Conservation (phyloP, 176 grass and related monocot genomes). For the Rhynchospora breviuscula region DNA sequence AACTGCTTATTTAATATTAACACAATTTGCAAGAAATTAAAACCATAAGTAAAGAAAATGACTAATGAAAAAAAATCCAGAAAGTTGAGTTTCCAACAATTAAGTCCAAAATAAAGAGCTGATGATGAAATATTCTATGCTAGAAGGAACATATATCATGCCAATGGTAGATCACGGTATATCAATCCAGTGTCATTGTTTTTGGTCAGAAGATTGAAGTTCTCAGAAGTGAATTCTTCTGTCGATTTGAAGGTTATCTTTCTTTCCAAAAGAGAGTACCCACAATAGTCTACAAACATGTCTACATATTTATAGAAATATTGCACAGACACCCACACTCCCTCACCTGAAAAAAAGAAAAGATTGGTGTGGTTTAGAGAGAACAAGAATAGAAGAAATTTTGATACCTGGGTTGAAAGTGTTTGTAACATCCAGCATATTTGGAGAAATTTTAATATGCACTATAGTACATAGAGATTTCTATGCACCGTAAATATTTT, state of each 20-base stretch:
- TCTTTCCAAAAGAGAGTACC: constrained; percentile 33
- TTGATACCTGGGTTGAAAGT: not conserved
- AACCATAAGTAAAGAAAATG: not conserved
- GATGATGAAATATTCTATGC: not conserved
- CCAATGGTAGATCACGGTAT: not conserved
- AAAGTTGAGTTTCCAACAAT: not conserved
- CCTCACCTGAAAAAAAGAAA: constrained; percentile 32
- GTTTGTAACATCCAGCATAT: not conserved
- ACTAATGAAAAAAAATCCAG: not conserved
- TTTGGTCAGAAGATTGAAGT: constrained; percentile 32
- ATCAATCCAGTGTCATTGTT: constrained; percentile 33
- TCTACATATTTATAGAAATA: constrained; percentile 19
- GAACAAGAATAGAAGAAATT: too few relatives aligned
- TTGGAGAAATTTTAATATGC: too few relatives aligned
- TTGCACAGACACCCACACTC: constrained; percentile 26
- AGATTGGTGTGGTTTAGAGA: not conserved
- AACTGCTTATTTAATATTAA: not conserved
- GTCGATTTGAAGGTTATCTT: constrained; percentile 11
- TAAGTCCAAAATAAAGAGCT: not conserved
- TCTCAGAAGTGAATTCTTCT: constrained; percentile 3
- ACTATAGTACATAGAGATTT: too few relatives aligned
- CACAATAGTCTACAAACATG: constrained; percentile 33
- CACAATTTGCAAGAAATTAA: not conserved
- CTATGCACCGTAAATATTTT: too few relatives aligned
- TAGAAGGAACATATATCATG: not conserved